Conservation (phyloP, 2,329 filamentous ascomycete species). For the Aureobasidium sp. region DNA sequence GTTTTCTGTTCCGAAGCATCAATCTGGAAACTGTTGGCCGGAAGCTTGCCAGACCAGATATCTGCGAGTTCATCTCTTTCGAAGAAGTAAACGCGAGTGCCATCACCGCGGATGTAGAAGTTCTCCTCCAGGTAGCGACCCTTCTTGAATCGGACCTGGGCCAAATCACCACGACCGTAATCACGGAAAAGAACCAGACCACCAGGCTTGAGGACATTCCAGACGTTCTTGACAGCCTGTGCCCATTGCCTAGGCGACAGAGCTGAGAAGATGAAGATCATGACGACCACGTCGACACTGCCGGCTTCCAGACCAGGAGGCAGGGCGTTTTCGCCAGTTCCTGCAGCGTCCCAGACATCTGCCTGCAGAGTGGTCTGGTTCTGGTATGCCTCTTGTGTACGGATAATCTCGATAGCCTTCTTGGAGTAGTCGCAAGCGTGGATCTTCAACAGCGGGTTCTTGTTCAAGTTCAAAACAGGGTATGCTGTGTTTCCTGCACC, state of each 20-base stretch:
- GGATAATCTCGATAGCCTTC: conserved; percentile 89
- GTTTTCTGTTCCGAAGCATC: conserved; percentile 17
- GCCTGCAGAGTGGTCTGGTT: conserved; percentile 58
- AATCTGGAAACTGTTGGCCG: conserved; percentile 22
- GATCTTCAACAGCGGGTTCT: conserved; percentile 71
- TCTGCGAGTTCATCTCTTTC: conserved; percentile 70
- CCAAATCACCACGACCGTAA: conserved; percentile 90
- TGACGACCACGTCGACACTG: conserved; percentile 83
- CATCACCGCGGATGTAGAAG: conserved; percentile 93
- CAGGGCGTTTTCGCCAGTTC: conserved; percentile 42
- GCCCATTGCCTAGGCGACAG: conserved; percentile 78
- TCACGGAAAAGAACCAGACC: conserved; percentile 94
- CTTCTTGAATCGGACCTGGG: conserved; percentile 95
- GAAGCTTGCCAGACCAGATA: conserved; percentile 58
- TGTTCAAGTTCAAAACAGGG: conserved; percentile 74
- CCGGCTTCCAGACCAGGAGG: conserved; percentile 68
- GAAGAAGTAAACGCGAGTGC: conserved; percentile 96
- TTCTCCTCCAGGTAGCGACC: conserved; percentile 91
- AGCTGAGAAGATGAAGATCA: conserved; percentile 97
- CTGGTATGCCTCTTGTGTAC: conserved; percentile 67
- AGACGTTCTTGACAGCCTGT: conserved; percentile 71
- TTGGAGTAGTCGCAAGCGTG: conserved; percentile 97
- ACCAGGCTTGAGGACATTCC: conserved; percentile 76
- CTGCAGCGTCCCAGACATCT: conserved; percentile 88
- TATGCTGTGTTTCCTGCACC: conserved; percentile 96